These are phyloP conservation scores for Tylopilus felleus DNA, from an alignment of 768 basidiomycete genomes.

Conservation along the genomic window DNA sequence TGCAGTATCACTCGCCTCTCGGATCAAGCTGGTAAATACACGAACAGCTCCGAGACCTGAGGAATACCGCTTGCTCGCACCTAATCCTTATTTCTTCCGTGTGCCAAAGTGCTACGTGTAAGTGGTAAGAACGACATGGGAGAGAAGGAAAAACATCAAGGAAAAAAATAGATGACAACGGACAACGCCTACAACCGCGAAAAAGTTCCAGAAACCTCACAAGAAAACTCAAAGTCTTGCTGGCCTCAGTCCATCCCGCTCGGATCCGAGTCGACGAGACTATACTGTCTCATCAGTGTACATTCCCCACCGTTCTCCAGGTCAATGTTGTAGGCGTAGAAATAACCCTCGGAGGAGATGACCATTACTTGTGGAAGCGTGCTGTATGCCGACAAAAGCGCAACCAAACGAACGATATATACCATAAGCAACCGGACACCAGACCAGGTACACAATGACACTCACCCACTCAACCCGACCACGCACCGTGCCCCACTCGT, in stretches of 20 bases:
- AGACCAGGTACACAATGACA: constrained; percentile 11
- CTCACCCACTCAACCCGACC: constrained; percentile 86
- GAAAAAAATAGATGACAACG: neutral
- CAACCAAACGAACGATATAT: neutral
- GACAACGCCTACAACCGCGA: neutral
- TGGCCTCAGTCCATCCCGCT: constrained; percentile 29
- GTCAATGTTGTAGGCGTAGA: constrained; percentile 95
- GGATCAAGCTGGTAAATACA: too few species aligned
- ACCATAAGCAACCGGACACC: neutral
- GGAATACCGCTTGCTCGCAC: neutral
- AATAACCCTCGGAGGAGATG: constrained; percentile 90
- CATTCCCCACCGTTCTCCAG: constrained; percentile 96
- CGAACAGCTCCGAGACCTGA: too few species aligned
- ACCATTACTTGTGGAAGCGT: constrained; percentile 98
- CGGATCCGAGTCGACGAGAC: constrained; percentile 32
- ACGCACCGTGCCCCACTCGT: constrained; percentile 75
- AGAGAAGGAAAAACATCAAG: neutral
- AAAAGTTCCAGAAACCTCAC: neutral
- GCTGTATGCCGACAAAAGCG: constrained; percentile 35
- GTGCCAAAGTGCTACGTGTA: neutral
- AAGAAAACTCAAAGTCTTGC: neutral
- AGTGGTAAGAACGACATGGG: neutral
- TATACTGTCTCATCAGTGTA: constrained; percentile 91
- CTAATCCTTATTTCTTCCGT: neutral
- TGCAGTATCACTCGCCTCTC: too few species aligned